phyloP scores from a whole-genome alignment of 2,329 filamentous ascomycete species.

The Cadophora sp. region DNA sequence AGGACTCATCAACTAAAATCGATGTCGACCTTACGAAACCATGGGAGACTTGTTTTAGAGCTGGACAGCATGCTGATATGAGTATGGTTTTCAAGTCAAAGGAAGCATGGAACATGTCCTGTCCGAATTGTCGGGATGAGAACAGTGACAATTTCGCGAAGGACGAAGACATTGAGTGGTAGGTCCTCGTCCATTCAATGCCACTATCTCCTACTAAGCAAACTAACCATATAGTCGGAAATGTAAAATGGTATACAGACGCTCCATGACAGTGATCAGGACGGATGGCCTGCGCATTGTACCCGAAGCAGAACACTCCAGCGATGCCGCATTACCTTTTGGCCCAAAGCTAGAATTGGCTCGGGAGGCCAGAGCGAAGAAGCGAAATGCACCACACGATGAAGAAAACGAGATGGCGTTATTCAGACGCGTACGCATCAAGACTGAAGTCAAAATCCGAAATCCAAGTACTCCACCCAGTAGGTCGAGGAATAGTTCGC shows the following conservation, averaged over 20 bases:
- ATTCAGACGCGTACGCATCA: constrained; percentile 25
- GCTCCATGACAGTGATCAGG: background rate
- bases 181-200: background rate
- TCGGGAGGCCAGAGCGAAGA: background rate
- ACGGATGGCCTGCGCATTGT: background rate
- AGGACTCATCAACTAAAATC: constrained; percentile 36
- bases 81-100: constrained; percentile 41
- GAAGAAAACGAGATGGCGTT: constrained; percentile 21
- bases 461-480: background rate
- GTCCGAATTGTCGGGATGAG: constrained; percentile 20
- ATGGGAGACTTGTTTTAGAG: constrained; percentile 42
- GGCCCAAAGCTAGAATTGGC: background rate
- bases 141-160: background rate
- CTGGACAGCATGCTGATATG: constrained; percentile 45
- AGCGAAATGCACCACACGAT: constrained; percentile 5
- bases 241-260: constrained; percentile 18
- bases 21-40: constrained; percentile 36
- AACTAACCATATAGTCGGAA: background rate
- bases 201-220: background rate
- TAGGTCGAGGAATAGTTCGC: background rate
- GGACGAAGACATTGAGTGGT: constrained; percentile 18
- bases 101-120: background rate
- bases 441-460: background rate
- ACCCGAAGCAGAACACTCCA: background rate
- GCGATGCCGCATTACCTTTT: background rate